A percentile compares a stretch with the other conserved stretches of the same genome.
phyloP scores from a whole-genome alignment of 768 basidiomycete genomes.

The Phanerochaete sordida region DNA sequence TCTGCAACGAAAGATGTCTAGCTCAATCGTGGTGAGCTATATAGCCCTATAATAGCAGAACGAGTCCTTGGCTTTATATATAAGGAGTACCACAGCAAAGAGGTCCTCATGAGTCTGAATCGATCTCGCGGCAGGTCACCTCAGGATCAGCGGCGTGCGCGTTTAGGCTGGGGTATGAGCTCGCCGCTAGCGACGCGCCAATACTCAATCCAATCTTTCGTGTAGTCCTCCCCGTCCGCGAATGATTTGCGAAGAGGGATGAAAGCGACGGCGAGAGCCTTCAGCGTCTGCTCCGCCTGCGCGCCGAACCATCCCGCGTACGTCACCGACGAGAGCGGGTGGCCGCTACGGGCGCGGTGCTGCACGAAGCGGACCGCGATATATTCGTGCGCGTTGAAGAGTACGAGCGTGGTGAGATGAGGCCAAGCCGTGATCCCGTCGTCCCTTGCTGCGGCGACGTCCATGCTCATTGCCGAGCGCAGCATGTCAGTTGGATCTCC shows the following conservation, averaged over 20 bases:
- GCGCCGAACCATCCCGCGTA: background rate
- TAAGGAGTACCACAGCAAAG: no score
- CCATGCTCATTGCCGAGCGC: background rate
- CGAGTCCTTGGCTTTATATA: no score
- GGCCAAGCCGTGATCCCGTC: background rate
- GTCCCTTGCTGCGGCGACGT: background rate
- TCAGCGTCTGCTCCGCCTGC: background rate
- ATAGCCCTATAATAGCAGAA: no score
- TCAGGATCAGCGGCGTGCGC: no score
- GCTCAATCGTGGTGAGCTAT: no score
- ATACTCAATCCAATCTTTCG: background rate
- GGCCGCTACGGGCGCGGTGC: background rate
- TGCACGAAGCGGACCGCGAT: background rate
- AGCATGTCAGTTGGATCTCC: background rate
- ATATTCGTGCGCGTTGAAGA: background rate
- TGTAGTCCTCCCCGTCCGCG: background rate
- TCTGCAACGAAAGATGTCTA: no score
- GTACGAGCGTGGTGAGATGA: background rate
- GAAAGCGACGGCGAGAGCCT: background rate
- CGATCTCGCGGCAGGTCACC: no score
- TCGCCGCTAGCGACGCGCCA: background rate
- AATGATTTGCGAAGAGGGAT: background rate
- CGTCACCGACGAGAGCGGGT: background rate
- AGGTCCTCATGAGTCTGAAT: no score
- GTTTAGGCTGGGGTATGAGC: no score